These are phyloP conservation scores for Neohortaea acidophila DNA, from an alignment of 495 filamentous ascomycete genomes.

Conservation along the genomic window DNA sequence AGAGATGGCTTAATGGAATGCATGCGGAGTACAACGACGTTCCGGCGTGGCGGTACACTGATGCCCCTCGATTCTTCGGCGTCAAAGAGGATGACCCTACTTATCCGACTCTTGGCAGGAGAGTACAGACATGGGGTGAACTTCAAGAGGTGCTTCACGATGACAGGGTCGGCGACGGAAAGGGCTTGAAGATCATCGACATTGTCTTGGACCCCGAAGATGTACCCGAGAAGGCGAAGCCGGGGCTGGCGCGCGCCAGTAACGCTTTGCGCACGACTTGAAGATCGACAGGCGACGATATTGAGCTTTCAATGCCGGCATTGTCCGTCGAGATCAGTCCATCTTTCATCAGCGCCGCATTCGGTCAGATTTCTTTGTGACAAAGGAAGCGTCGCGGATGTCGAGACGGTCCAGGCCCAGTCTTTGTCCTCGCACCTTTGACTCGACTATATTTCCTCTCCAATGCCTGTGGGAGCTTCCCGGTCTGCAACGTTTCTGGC, in stretches of 20 bases:
- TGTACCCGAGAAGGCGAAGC: constrained; percentile 20
- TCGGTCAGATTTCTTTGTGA: not conserved
- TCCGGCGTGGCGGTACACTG: constrained; percentile 48
- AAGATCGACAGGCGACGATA: not conserved
- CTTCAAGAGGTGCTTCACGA: constrained; percentile 25
- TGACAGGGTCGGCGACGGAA: constrained; percentile 26
- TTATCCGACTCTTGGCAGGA: constrained; percentile 5
- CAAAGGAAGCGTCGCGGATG: too few species aligned
- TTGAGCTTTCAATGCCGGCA: not conserved
- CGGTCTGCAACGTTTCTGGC: too few species aligned
- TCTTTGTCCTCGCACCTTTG: not conserved
- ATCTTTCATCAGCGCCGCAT: not conserved
- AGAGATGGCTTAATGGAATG: constrained; percentile 39
- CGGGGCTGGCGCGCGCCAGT: constrained; percentile 3
- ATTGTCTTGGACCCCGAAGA: constrained; percentile 35
- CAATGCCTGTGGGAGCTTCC: too few species aligned
- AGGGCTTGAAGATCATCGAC: constrained; percentile 32
- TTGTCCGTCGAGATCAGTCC: not conserved
- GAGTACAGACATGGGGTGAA: constrained; percentile 26
- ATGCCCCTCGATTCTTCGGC: constrained; percentile 32
- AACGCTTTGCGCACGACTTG: constrained; percentile 2
- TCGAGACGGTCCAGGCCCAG: not conserved
- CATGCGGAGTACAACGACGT: constrained; percentile 70
- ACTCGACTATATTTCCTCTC: too few species aligned
- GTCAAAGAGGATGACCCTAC: constrained; percentile 19